Evolutionary conservation across 2,329 filamentous ascomycete species (phyloP).

Genomic region (Ophiocordyceps camponoti-leonardi): DNA sequence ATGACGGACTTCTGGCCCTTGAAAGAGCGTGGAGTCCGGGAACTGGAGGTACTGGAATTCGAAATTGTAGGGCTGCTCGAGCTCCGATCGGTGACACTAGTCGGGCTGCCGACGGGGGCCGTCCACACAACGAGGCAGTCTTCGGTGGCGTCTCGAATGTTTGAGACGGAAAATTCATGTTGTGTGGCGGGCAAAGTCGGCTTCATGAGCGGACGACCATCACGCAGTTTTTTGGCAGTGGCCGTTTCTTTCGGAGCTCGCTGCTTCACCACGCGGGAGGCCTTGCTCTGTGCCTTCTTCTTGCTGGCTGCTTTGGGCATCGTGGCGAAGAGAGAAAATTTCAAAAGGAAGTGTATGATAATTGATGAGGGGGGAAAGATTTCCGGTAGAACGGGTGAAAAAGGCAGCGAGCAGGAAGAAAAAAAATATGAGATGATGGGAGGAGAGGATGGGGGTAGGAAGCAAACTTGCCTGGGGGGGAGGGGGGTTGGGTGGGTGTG

Average conservation of each 20-base stretch:
- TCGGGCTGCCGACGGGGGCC: background rate
- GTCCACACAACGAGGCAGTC: background rate
- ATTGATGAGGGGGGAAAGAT: too few relatives aligned
- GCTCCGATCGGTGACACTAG: background rate
- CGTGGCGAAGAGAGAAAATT: too few relatives aligned
- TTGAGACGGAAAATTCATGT: slow-evolving; percentile 5
- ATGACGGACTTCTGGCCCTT: background rate
- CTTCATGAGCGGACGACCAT: background rate
- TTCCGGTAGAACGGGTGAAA: too few relatives aligned
- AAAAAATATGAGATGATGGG: too few relatives aligned
- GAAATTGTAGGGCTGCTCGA: background rate
- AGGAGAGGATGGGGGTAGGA: too few relatives aligned
- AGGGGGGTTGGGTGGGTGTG: too few relatives aligned
- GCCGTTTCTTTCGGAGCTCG: background rate
- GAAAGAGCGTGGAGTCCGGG: background rate
- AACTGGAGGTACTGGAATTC: too few relatives aligned
- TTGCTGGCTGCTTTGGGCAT: background rate
- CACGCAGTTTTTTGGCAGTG: background rate
- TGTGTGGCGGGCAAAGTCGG: slow-evolving; percentile 1
- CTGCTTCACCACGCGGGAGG: background rate
- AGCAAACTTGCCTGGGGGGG: too few relatives aligned
- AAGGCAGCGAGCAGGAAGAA: too few relatives aligned
- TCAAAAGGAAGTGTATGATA: too few relatives aligned
- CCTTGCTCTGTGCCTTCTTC: background rate
- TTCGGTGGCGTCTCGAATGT: slow-evolving; percentile 1